Percentiles rank a stretch among this genome's conserved stretches.
Conservation (phyloP, 2,329 filamentous ascomycete species). For the Gliomastix tumulicola region DNA sequence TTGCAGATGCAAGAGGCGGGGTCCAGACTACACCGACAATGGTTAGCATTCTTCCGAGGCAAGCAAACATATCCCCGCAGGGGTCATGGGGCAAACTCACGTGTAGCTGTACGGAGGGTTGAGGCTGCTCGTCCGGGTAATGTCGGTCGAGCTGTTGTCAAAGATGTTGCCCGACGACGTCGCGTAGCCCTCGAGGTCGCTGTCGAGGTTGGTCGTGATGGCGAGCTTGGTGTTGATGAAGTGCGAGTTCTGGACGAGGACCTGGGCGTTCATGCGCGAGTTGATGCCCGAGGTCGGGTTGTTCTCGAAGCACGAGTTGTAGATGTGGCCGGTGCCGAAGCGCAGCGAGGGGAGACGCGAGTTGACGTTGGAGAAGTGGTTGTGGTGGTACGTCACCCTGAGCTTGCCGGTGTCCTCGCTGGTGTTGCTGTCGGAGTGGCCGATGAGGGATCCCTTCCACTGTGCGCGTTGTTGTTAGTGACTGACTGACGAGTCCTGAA, state of each 20-base stretch:
- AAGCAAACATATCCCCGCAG: no score
- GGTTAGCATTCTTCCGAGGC: slow-evolving; percentile 14
- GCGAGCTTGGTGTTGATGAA: slow-evolving; percentile 29
- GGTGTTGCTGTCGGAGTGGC: slow-evolving; percentile 51
- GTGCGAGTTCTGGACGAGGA: slow-evolving; percentile 49
- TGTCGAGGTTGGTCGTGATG: slow-evolving; percentile 26
- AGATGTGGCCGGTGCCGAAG: slow-evolving; percentile 57
- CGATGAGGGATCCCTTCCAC: slow-evolving; percentile 53
- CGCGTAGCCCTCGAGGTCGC: slow-evolving; percentile 35
- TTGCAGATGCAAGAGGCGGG: slow-evolving; percentile 10
- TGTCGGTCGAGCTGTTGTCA: slow-evolving; percentile 22
- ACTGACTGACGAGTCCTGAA: no score
- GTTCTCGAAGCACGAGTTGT: slow-evolving; percentile 45
- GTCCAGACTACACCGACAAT: no score
- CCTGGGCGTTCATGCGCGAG: slow-evolving; percentile 47
- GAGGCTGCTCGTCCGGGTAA: slow-evolving; percentile 21
- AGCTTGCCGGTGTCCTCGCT: slow-evolving; percentile 54
- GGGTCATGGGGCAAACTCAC: no score
- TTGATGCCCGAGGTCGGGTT: slow-evolving; percentile 41
- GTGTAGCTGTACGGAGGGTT: slow-evolving; percentile 23
- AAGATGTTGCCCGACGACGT: slow-evolving; percentile 44
- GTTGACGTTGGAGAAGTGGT: slow-evolving; percentile 59
- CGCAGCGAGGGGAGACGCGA: slow-evolving; percentile 56
- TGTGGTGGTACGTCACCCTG: slow-evolving; percentile 59
- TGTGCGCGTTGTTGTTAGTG: neutral